Conservation (phyloP, 345 rosid genomes). For the Luvunga scandens region DNA sequence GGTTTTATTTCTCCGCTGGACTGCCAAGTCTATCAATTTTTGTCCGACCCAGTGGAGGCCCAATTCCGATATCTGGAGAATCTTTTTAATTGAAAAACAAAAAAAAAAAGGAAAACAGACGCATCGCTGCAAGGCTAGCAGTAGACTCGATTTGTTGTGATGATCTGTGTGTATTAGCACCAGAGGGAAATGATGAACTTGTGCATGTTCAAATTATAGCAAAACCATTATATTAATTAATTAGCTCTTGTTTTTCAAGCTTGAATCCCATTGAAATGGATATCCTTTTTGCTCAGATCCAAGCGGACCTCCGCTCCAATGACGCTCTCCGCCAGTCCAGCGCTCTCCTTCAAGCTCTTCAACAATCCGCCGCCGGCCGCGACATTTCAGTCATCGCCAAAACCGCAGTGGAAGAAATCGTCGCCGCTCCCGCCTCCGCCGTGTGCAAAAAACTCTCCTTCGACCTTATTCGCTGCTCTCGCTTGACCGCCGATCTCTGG, state of each 20-base stretch:
- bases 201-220: not conserved
- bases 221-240: not conserved
- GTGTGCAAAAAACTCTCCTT: conserved; percentile 96
- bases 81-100: not conserved
- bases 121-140: too few relatives aligned
- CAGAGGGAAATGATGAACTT: not conserved
- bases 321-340: conserved; percentile 93
- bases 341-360: conserved; percentile 94
- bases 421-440: conserved; percentile 88
- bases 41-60: not conserved
- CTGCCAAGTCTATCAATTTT: too few relatives aligned
- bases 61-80: not conserved
- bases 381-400: conserved; percentile 91
- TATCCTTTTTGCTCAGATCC: conserved; percentile 95
- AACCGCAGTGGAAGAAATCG: conserved; percentile 92
- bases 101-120: too few relatives aligned
- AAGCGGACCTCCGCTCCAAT: conserved; percentile 97
- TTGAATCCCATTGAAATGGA: conserved; percentile 46
- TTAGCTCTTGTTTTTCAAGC: not conserved
- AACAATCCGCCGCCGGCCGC: conserved; percentile 92
- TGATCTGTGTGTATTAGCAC: not conserved
- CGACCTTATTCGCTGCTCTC: conserved; percentile 93
- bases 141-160: not conserved
- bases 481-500: conserved; percentile 95
- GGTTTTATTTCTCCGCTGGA: too few relatives aligned